phyloP scores from a whole-genome alignment of 768 basidiomycete species.

The Suillus tomentosus region DNA sequence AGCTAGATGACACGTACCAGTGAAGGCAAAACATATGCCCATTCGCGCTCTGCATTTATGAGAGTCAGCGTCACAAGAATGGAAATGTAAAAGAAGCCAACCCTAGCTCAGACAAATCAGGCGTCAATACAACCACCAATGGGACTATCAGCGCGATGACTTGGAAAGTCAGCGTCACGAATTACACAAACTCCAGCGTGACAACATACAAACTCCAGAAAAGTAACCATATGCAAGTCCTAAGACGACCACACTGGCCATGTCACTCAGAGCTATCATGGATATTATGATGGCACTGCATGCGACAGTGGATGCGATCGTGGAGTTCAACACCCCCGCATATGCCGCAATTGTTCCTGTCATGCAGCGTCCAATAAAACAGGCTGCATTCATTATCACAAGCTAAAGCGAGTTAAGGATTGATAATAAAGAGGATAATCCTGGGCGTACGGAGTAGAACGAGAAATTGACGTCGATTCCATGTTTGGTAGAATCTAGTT shows the following conservation, averaged over 20 bases:
- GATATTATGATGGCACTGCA: constrained; percentile 42
- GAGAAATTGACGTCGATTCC: constrained; percentile 44
- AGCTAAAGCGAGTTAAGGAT: constrained; percentile 31
- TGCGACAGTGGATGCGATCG: constrained; percentile 32
- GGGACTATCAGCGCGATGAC: constrained; percentile 39
- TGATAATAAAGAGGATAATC: background rate
- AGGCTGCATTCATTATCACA: constrained; percentile 50
- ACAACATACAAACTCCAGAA: constrained; percentile 34
- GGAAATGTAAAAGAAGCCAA: constrained; percentile 10
- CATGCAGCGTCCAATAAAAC: constrained; percentile 47
- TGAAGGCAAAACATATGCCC: background rate
- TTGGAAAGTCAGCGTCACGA: constrained; percentile 5
- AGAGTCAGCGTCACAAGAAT: background rate
- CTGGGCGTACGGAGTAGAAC: constrained; percentile 45
- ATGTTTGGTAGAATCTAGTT: constrained; percentile 48
- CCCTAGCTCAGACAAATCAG: constrained; percentile 49
- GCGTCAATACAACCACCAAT: constrained; percentile 41
- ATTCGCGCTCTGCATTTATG: background rate
- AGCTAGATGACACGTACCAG: background rate
- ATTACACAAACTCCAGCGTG: background rate
- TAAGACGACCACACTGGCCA: constrained; percentile 38
- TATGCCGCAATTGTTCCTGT: constrained; percentile 41
- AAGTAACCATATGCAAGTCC: constrained; percentile 47
- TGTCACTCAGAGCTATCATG: constrained; percentile 38
- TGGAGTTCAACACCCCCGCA: constrained; percentile 42